Conservation (phyloP, 805 yeast species). For the Wickerhamomyces canadensis region DNA sequence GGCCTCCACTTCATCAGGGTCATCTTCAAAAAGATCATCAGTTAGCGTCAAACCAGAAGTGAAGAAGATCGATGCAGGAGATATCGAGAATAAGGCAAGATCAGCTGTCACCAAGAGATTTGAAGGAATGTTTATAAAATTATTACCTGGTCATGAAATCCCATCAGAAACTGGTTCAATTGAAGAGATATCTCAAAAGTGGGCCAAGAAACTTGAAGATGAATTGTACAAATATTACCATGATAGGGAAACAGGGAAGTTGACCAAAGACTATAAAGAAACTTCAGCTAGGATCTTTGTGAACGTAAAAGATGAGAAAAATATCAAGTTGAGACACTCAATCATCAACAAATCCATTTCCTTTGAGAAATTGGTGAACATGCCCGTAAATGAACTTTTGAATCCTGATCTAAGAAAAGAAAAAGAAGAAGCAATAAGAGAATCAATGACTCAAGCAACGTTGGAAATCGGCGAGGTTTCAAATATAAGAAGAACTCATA, state of each 20-base stretch:
- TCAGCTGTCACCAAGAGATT: constrained; percentile 43
- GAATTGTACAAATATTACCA: constrained; percentile 38
- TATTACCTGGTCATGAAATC: constrained; percentile 27
- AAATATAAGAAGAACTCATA: constrained; percentile 73
- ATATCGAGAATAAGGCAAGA: constrained; percentile 18
- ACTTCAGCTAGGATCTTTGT: constrained; percentile 61
- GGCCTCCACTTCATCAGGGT: too few species aligned
- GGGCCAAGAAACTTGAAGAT: constrained; percentile 49
- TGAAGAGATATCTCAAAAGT: constrained; percentile 33
- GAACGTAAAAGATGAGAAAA: constrained; percentile 52
- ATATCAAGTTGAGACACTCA: constrained; percentile 52
- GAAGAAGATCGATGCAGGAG: constrained; percentile 1
- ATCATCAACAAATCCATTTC: constrained; percentile 49
- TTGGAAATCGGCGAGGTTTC: constrained; percentile 56
- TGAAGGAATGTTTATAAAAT: constrained; percentile 41
- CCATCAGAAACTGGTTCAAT: constrained; percentile 28
- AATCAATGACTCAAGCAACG: constrained; percentile 63
- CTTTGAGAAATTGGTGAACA: constrained; percentile 51
- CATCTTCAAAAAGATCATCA: too few species aligned
- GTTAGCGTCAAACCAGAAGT: constrained; percentile 5
- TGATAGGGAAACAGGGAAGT: constrained; percentile 19
- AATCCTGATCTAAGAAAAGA: constrained; percentile 69
- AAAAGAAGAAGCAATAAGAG: constrained; percentile 66
- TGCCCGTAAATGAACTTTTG: constrained; percentile 69
- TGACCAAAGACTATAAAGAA: constrained; percentile 44